Percentiles rank a stretch among this genome's conserved stretches.
These are phyloP conservation scores for Coemansia reversa DNA, from an alignment of 192 early-diverging fungal species.

Conservation along the genomic window DNA sequence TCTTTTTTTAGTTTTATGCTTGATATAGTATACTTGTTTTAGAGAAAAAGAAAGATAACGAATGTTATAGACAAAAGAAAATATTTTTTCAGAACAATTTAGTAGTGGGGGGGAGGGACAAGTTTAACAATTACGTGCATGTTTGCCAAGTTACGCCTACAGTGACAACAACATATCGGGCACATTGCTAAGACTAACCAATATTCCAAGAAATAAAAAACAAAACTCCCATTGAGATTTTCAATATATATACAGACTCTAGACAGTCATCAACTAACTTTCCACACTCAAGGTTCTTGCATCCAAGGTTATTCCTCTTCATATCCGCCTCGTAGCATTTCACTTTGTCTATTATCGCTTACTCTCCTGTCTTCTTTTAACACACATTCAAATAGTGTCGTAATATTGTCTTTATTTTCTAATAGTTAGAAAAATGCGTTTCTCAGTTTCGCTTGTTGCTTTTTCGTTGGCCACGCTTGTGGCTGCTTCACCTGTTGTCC, in stretches of 20 bases:
- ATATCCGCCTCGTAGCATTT: not conserved
- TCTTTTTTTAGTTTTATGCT: not conserved
- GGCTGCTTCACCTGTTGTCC: constrained; percentile 17
- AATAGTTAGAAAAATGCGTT: constrained; percentile 24
- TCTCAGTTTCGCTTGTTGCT: constrained; percentile 24
- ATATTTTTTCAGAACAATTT: too few species aligned
- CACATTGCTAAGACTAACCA: too few species aligned
- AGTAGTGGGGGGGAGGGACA: too few species aligned
- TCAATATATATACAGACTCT: too few species aligned
- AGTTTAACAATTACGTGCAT: too few species aligned
- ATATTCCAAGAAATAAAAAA: too few species aligned
- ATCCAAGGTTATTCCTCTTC: constrained; percentile 15
- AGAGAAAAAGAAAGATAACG: too few species aligned
- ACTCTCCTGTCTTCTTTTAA: not conserved
- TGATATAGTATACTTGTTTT: too few species aligned
- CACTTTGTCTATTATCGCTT: not conserved
- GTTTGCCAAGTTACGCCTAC: too few species aligned
- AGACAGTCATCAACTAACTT: too few species aligned
- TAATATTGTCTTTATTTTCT: not conserved
- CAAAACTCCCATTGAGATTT: constrained; percentile 17
- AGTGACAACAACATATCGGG: too few species aligned
- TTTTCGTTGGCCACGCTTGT: constrained; percentile 22
- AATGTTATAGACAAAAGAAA: too few species aligned
- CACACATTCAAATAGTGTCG: constrained; percentile 3
- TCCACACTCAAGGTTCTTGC: not conserved